Evolutionary conservation across 768 basidiomycete genomes (phyloP).

Genomic region (Mycena polygramma): DNA sequence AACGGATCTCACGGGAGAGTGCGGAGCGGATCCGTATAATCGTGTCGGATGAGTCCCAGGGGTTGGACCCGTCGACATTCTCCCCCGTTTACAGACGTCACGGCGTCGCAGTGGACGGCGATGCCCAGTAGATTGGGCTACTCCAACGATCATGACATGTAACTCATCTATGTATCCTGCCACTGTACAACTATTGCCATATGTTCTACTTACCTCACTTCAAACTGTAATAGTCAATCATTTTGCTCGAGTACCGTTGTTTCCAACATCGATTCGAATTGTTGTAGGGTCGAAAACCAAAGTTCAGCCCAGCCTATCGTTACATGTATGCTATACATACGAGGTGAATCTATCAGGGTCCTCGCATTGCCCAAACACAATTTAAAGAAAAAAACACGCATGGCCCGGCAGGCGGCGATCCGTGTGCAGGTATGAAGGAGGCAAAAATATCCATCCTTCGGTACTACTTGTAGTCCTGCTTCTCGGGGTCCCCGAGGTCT

Average conservation of each 20-base stretch:
- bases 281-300: neutral
- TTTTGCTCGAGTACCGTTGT: no score
- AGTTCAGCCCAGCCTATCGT: neutral
- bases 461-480: constrained; percentile 19
- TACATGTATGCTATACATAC: neutral
- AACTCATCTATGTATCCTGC: neutral
- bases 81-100: constrained; percentile 34
- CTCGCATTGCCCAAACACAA: neutral
- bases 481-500: constrained; percentile 20
- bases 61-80: constrained; percentile 17
- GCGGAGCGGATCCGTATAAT: constrained; percentile 37
- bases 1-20: constrained; percentile 8
- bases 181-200: neutral
- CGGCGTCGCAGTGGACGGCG: constrained; percentile 5
- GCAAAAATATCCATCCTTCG: neutral
- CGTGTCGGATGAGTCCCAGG: constrained; percentile 22
- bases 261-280: neutral
- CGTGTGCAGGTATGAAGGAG: neutral
- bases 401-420: neutral
- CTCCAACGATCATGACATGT: neutral
- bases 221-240: neutral
- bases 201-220: no score
- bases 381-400: neutral
- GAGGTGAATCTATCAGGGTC: neutral
- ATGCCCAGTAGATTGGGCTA: neutral